A percentile compares a stretch with the other conserved stretches of the same genome.
Conservation (phyloP, 495 filamentous ascomycete genomes). For the Diplogelasinospora grovesii region DNA sequence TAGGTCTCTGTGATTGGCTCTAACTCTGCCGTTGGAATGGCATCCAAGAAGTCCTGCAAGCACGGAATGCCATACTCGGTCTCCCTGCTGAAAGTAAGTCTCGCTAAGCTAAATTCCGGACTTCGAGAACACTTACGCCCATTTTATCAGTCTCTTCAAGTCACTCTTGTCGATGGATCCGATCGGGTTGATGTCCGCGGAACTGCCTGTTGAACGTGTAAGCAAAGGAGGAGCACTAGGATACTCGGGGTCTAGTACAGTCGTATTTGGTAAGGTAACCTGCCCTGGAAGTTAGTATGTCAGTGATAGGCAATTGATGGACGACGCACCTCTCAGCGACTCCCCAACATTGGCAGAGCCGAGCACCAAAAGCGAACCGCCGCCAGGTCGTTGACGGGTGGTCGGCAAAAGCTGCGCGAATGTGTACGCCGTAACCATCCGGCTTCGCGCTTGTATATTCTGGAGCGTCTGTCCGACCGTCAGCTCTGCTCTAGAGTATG, state of each 20-base stretch:
- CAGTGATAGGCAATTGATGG: background rate
- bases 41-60: conserved; percentile 68
- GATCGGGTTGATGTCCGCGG: conserved; percentile 51
- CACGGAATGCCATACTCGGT: conserved; percentile 60
- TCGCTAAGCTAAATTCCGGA: conserved; percentile 15
- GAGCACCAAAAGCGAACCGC: conserved; percentile 33
- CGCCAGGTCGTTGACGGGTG: conserved; percentile 46
- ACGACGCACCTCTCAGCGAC: background rate
- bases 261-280: conserved; percentile 49
- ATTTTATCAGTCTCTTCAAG: conserved; percentile 69
- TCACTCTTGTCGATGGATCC: conserved; percentile 67
- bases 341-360: conserved; percentile 46
- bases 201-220: too few relatives aligned
- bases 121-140: too few relatives aligned
- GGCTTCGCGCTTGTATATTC: conserved; percentile 70
- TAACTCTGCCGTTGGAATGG: conserved; percentile 78
- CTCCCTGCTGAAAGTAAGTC: conserved; percentile 3
- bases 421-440: conserved; percentile 76
- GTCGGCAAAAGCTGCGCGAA: conserved; percentile 29
- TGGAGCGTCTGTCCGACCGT: too few relatives aligned
- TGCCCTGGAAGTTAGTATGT: conserved; percentile 11
- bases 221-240: background rate
- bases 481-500: too few relatives aligned
- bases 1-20: conserved; percentile 68
- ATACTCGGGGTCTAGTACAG: conserved; percentile 16